Evolutionary conservation across 2,329 filamentous ascomycete genomes (phyloP), one percentile per base, ranked within the genome.

Genomic region (Apiospora sp.): DNA sequence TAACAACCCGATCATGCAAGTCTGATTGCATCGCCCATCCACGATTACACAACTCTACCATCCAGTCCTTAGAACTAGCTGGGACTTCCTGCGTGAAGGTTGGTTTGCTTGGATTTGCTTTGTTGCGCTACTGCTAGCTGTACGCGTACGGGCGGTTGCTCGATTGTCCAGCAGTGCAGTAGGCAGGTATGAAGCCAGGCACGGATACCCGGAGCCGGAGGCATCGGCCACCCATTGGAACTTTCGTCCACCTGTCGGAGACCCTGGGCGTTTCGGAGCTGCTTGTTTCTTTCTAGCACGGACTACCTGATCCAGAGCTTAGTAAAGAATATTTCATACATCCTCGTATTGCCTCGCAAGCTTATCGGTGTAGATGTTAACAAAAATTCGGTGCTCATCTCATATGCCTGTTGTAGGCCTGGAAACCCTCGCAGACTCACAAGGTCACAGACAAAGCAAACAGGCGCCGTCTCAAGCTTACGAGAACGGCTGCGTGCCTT

Each of bases 281-380:
- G 58, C 34, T 41, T 41, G 30, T 37, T 61, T 61, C 54, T 61
- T 27, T 58, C 54, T 61, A 30, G 54, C 54, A 61, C 54, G 54
- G 54, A 61, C 54, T 37, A 12, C 27, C 30, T n/a, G 13, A 37
- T n/a, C 54, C 30, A 30, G n/a, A 37, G 54, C 54, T 37, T 30
- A 19, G 54, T 37, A 30, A 12, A 6, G 12, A 24, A 10, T 49
- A 6, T 4, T 12, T 49, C 49, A 27, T 24, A n/a, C 8, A 27
- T 51, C 49, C 46, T 64, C 58, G 10, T 64, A n/a, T 64, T 41
- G 58, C 22, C 58, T 64, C 34, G 22, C 34, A 19, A 61, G 10
- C 54, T 61, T 34, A 61, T 37, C 54, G 34, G 54, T 61, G 51
- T 27, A 58, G 10, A 34, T 58, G 51, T 30, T 19, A 58, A 30